Evolutionary conservation across 768 basidiomycete species (phyloP).

Genomic region (Tulasnella sp.): DNA sequence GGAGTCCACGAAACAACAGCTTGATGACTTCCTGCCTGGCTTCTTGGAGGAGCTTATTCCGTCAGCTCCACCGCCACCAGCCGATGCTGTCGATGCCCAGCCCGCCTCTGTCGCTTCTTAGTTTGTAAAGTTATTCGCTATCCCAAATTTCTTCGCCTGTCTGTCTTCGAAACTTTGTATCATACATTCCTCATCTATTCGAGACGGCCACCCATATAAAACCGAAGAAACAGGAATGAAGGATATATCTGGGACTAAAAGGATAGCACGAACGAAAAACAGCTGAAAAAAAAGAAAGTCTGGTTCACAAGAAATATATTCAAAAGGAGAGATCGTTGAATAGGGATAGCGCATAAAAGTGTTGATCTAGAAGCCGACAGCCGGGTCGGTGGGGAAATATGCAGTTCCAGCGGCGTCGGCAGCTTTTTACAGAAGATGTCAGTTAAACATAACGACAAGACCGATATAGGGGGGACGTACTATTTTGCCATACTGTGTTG

Average conservation of each 20-base stretch:
- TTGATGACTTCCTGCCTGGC: constrained; percentile 87
- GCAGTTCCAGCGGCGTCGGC: constrained; percentile 8
- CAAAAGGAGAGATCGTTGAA: background rate
- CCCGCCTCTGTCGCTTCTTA: background rate
- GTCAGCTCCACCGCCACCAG: constrained; percentile 16
- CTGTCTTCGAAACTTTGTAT: background rate
- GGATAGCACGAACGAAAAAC: constrained; percentile 2
- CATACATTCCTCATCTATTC: constrained; percentile 1
- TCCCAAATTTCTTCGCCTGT: background rate
- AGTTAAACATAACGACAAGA: background rate
- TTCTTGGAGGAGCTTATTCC: constrained; percentile 66
- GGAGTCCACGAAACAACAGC: constrained; percentile 74
- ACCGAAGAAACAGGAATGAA: background rate
- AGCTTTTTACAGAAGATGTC: background rate
- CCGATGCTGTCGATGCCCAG: background rate
- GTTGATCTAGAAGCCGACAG: background rate
- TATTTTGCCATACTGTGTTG: constrained; percentile 27
- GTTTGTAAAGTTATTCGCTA: background rate
- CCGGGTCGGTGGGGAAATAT: background rate
- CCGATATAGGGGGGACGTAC: background rate
- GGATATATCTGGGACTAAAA: background rate
- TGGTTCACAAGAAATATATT: constrained; percentile 6
- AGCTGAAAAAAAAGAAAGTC: background rate
- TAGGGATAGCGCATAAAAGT: constrained; percentile 6
- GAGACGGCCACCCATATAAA: background rate